Evolutionary conservation across 2,329 filamentous ascomycete genomes (phyloP).

Genomic region (Biscogniauxia mediterranea): DNA sequence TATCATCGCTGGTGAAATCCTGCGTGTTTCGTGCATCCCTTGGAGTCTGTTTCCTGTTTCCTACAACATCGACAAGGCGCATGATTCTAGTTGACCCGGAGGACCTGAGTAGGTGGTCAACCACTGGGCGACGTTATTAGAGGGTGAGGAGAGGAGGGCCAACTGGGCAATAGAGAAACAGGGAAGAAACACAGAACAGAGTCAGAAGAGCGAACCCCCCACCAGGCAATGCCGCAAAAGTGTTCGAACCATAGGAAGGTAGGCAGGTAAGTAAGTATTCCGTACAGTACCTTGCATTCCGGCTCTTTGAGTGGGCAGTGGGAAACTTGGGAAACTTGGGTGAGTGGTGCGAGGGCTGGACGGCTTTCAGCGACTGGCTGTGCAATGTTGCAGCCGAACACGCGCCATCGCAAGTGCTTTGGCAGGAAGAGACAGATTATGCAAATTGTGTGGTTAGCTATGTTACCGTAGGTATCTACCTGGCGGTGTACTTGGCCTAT

Average conservation of each 20-base stretch:
- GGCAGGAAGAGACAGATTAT: constrained; percentile 25
- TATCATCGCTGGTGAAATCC: constrained; percentile 4
- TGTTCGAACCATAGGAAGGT: background rate
- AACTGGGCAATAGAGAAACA: constrained; percentile 1
- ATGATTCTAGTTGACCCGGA: constrained; percentile 6
- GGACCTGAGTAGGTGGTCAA: background rate
- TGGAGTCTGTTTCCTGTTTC: background rate
- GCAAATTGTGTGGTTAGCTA: constrained; percentile 31
- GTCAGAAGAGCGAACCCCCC: background rate
- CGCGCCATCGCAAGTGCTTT: constrained; percentile 14
- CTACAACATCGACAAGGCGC: constrained; percentile 1
- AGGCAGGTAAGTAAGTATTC: background rate
- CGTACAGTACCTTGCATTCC: constrained; percentile 28
- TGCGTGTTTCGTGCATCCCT: constrained; percentile 7
- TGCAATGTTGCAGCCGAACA: constrained; percentile 32
- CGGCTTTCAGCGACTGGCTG: constrained; percentile 31
- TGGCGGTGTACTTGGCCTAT: constrained; percentile 31
- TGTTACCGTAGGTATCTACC: constrained; percentile 17
- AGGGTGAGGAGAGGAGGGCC: too few relatives aligned
- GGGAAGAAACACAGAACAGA: background rate
- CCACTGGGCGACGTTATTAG: background rate
- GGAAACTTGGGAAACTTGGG: background rate
- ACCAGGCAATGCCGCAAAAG: background rate
- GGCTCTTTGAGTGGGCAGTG: constrained; percentile 7
- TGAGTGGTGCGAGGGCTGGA: constrained; percentile 27